A percentile compares a stretch with the other conserved stretches of the same genome.
Conservation (phyloP, 768 basidiomycete species). For the Suillus subalutaceus region DNA sequence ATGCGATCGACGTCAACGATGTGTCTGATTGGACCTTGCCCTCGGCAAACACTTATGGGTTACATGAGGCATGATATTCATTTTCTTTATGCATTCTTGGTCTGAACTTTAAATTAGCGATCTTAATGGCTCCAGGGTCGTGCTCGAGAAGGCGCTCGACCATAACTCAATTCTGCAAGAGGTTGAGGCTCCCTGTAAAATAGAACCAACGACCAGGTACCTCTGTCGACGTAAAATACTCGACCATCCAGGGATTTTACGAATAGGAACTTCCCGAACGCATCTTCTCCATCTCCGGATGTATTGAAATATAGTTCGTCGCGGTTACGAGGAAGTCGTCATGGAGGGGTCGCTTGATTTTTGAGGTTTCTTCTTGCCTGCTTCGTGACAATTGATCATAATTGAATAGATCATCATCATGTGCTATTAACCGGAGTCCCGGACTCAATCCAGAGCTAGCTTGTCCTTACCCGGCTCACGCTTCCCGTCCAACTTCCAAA, state of each 20-base stretch:
- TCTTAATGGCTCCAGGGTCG: background rate
- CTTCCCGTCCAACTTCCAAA: background rate
- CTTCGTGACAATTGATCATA: background rate
- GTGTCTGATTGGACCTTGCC: constrained; percentile 1
- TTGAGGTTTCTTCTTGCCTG: background rate
- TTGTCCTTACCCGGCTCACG: constrained; percentile 1
- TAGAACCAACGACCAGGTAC: background rate
- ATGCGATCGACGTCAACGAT: background rate
- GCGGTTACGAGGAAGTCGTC: too few species aligned
- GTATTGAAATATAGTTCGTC: too few species aligned
- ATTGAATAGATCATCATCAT: constrained; percentile 5
- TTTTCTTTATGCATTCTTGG: background rate
- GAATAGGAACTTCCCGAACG: constrained; percentile 1
- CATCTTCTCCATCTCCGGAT: background rate
- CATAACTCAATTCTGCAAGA: background rate
- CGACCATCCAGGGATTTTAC: background rate
- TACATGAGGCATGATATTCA: background rate
- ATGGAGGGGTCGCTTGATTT: too few species aligned
- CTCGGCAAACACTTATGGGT: background rate
- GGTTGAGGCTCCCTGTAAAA: background rate
- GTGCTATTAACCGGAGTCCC: background rate
- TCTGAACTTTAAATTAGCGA: constrained; percentile 3
- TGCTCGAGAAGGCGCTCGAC: background rate
- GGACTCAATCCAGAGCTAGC: background rate
- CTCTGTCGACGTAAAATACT: constrained; percentile 1